Base-by-base conservation (phyloP, 768 basidiomycete genomes). In the Tricholoma hemisulphureum region DNA sequence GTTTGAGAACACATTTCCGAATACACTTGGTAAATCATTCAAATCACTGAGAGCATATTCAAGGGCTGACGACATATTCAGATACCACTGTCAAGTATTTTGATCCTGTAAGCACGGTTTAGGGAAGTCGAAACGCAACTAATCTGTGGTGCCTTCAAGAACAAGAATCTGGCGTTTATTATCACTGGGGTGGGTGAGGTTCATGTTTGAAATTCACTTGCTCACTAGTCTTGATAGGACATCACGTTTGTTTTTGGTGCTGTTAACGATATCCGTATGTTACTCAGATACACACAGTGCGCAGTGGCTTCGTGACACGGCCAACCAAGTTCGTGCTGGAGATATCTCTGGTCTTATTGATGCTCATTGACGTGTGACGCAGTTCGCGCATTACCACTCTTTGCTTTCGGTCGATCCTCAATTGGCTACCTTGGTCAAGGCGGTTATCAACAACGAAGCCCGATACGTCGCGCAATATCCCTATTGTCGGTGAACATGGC, bases 41-140 rank as follows among this genome's bases (percentile, higher is more conserved):
- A 18, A 5, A 11, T 16, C 28, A 41, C 37, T 32, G 56, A 16
- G 24, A 21, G 35, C 28, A 23, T 55, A 21, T 53, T 51, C 23
- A 56, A 2, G 26, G 28, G 9, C 26, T 8, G 37, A 51, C 53
- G 41, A 55, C 16, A 16, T 24, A 29, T 32, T 18, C 58, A 89
- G 90, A 92, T 64, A 91, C 89, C 3, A 91, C 90, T 7, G 85
- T 93, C 57, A 86, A 82, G 67, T 93, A 90, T 65, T 91, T 85
- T 69, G 85, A 79, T 66, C 63, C 80, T 64, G 89, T 85, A 18
- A 49, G 46, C 46, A 29, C 46, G 8, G 18, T 18, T 16, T 29
- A n/a, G 7, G n/a, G 4, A 29, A 28, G 14, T 29, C 7, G n/a
- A n/a, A 28, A 18, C 26, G 26, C n/a, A 28, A 28, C 46, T 49